Percentiles rank a stretch among this genome's conserved stretches.
Conservation (phyloP, 768 basidiomycete species). For the Podaxis mareebaensis region DNA sequence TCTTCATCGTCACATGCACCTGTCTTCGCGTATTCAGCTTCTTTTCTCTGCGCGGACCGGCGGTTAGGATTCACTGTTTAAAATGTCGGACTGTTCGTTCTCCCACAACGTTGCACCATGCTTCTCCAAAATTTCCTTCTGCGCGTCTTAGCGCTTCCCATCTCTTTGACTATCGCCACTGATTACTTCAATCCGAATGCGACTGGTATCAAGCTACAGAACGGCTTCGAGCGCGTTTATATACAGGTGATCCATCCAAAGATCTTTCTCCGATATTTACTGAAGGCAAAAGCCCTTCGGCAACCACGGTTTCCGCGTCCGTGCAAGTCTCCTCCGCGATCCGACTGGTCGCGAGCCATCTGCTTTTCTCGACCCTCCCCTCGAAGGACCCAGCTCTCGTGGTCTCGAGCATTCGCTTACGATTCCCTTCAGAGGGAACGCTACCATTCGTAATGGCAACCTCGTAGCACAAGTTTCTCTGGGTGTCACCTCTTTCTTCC, state of each 20-base stretch:
- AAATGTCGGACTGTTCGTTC: neutral
- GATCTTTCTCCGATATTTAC: neutral
- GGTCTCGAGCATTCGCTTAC: conserved; percentile 32
- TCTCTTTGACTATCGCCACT: neutral
- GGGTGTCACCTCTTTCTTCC: conserved; percentile 31
- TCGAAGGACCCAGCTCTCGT: conserved; percentile 33
- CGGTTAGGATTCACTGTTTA: neutral
- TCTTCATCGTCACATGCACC: conserved; percentile 1
- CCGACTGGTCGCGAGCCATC: conserved; percentile 35
- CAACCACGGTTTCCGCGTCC: conserved; percentile 37
- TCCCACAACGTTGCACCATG: conserved; percentile 1
- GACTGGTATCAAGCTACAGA: conserved; percentile 35
- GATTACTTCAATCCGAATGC: conserved; percentile 29
- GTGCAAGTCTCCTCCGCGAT: conserved; percentile 33
- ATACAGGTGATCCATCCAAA: conserved; percentile 26
- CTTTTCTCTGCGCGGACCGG: conserved; percentile 11
- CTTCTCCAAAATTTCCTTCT: neutral
- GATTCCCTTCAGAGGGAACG: conserved; percentile 29
- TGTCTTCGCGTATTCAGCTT: neutral
- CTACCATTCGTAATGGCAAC: conserved; percentile 33
- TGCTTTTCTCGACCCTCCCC: conserved; percentile 35
- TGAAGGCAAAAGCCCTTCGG: conserved; percentile 32
- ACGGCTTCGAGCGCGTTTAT: conserved; percentile 35
- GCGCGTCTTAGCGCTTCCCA: conserved; percentile 3
- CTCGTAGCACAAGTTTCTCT: conserved; percentile 26